These are phyloP conservation scores for Fusarium sublunatum DNA, from an alignment of 2,329 filamentous ascomycete genomes.

Conservation along the genomic window DNA sequence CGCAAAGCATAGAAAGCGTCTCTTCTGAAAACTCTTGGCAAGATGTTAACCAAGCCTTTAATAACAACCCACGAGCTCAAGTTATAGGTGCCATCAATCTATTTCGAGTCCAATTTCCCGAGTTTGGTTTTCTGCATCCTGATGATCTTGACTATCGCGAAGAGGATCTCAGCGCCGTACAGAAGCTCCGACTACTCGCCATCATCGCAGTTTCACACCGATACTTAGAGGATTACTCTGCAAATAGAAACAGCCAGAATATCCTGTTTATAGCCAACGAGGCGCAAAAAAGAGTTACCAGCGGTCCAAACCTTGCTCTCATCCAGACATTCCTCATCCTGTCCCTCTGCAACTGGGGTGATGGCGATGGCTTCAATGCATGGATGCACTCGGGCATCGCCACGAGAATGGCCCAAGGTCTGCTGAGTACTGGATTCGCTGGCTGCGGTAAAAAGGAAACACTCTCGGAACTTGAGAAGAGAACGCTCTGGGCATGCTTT, in stretches of 20 bases:
- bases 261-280: constrained; percentile 19
- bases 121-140: constrained; percentile 41
- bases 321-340: constrained; percentile 41
- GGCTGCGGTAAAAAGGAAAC: constrained; percentile 26
- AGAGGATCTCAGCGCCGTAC: constrained; percentile 2
- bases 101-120: constrained; percentile 41
- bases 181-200: constrained; percentile 35
- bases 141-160: constrained; percentile 40
- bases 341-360: constrained; percentile 41
- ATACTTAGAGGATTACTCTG: constrained; percentile 1
- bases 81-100: constrained; percentile 28
- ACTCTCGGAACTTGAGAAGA: constrained; percentile 37
- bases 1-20: background rate
- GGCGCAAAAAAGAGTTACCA: constrained; percentile 27
- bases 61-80: background rate
- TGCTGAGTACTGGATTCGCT: constrained; percentile 36
- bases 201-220: constrained; percentile 32
- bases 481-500: constrained; percentile 43
- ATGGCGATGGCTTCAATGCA: constrained; percentile 44
- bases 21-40: background rate
- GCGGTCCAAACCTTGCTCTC: constrained; percentile 26
- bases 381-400: constrained; percentile 46
- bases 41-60: constrained; percentile 23
- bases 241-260: background rate
- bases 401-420: constrained; percentile 41